A percentile compares a stretch with the other conserved stretches of the same genome.
Conservation (phyloP, 2,329 filamentous ascomycete genomes). For the Penicillium capsulatum region DNA sequence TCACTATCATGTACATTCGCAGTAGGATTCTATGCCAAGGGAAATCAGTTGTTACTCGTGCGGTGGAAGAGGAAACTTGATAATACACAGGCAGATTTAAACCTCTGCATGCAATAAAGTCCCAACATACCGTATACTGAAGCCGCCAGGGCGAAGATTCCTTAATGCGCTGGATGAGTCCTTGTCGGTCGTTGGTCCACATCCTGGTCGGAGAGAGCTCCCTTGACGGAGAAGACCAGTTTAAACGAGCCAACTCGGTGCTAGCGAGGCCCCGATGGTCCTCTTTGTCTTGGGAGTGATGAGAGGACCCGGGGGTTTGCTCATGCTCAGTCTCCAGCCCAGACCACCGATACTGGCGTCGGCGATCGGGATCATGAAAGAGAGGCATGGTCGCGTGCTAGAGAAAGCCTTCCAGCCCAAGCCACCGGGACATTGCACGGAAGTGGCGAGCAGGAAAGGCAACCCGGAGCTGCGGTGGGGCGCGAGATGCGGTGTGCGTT, state of each 20-base stretch:
- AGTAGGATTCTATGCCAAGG: no score
- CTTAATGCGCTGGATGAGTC: slow-evolving; percentile 82
- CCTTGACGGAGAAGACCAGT: slow-evolving; percentile 14
- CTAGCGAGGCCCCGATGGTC: slow-evolving; percentile 7
- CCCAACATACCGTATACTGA: slow-evolving; percentile 53
- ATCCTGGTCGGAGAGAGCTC: slow-evolving; percentile 18
- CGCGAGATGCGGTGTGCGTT: slow-evolving; percentile 21
- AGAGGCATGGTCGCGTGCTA: slow-evolving; percentile 32
- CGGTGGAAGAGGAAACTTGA: not conserved
- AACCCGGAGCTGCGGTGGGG: slow-evolving; percentile 17
- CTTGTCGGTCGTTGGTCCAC: slow-evolving; percentile 57
- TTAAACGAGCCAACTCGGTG: slow-evolving; percentile 12
- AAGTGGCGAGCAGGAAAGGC: slow-evolving; percentile 15
- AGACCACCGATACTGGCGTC: slow-evolving; percentile 26
- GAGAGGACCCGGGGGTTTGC: slow-evolving; percentile 14
- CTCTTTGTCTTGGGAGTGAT: slow-evolving; percentile 12
- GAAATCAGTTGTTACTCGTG: no score
- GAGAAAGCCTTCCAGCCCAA: slow-evolving; percentile 14
- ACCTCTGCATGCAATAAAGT: no score
- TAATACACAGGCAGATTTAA: no score
- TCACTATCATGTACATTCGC: not conserved
- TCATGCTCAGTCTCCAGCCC: slow-evolving; percentile 16
- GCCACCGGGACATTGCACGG: slow-evolving; percentile 24
- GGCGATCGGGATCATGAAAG: slow-evolving; percentile 34
- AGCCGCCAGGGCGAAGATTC: slow-evolving; percentile 72